Base-by-base conservation (phyloP, 1,284 basidiomycete species). In the Ganoderma resinaceum region DNA sequence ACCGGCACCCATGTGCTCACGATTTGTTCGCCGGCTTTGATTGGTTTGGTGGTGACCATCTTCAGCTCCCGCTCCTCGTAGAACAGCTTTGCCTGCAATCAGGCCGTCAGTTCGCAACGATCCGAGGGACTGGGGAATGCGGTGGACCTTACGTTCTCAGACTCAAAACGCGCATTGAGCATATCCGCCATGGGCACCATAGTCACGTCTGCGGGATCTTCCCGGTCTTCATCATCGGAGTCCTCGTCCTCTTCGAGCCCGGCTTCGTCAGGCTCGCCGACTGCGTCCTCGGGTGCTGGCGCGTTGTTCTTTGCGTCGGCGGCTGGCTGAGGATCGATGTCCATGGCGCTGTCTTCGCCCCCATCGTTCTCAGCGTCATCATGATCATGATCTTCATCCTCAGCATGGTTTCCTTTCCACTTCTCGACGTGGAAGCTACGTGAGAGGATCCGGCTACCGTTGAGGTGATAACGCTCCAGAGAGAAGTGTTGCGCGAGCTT, bases 141-240 rank as follows among this genome's bases (percentile, higher is more conserved):
- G 16, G 3, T 43, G 26, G 6, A 37, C 78, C 89, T 69, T 74
- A 95, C 96, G 74, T 98, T 98, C 80, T 96, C 93, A 38, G 87
- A 87, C n/a, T 89, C 91, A 78, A 89, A 95, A 66, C 90, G 88
- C 7, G 96, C 96, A 75, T 97, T 98, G 62, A 97, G 84, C 85
- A 99, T 91, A 80, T 99, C 97, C 1, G 97, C 98, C 85, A 99
- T 92, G 0, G 97, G 97, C 1, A 99, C 94, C 96, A 99, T 98
- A 0, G 94, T 91, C 12, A 96, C 91, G 72, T 95, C 90, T 1
- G 87, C 84, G 1, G 90, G 82, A 66, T 92, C 88, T 62, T 90
- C 89, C 3, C 81, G 84, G 12, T 90, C 89, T 14, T 89, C 88
- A 4, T 89, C 89, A 2, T 88, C 85, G 14, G 82, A 84, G 29